Percentiles rank a stretch among this genome's conserved stretches.
Conservation (phyloP, 129 eudicot species). For the Deinandra increscens region DNA sequence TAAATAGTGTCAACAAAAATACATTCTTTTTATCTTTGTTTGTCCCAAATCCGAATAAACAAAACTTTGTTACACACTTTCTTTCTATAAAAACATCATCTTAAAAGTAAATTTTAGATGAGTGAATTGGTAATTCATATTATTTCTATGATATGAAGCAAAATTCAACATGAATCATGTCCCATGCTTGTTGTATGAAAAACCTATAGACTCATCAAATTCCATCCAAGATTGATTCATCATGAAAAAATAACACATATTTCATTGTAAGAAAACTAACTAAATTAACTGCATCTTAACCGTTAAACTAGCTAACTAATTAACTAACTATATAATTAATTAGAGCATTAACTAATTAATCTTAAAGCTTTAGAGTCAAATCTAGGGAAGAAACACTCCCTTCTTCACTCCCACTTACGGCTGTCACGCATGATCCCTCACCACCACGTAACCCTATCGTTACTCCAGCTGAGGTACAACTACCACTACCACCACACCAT, state of each 20-base stretch:
- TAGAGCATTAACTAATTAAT: conserved; percentile 11
- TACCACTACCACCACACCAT: conserved; percentile 13
- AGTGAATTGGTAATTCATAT: neutral
- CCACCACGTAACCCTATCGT: conserved; percentile 24
- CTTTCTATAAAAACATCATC: too few species aligned
- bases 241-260: conserved; percentile 38
- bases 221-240: too few species aligned
- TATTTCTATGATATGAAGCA: neutral
- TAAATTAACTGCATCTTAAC: neutral
- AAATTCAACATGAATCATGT: neutral
- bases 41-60: too few species aligned
- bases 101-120: too few species aligned
- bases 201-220: too few species aligned
- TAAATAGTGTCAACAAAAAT: too few species aligned
- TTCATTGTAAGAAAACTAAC: conserved; percentile 21
- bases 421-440: conserved; percentile 29
- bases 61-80: too few species aligned
- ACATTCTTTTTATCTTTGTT: too few species aligned
- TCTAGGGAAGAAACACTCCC: conserved; percentile 46
- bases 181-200: too few species aligned
- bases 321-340: too few species aligned
- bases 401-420: conserved; percentile 29
- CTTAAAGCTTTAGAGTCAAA: conserved; percentile 69
- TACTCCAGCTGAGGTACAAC: conserved; percentile 20
- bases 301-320: neutral